These are phyloP conservation scores for Besnoitia besnoiti DNA, from an alignment of 169 alveolate species.

Conservation along the genomic window DNA sequence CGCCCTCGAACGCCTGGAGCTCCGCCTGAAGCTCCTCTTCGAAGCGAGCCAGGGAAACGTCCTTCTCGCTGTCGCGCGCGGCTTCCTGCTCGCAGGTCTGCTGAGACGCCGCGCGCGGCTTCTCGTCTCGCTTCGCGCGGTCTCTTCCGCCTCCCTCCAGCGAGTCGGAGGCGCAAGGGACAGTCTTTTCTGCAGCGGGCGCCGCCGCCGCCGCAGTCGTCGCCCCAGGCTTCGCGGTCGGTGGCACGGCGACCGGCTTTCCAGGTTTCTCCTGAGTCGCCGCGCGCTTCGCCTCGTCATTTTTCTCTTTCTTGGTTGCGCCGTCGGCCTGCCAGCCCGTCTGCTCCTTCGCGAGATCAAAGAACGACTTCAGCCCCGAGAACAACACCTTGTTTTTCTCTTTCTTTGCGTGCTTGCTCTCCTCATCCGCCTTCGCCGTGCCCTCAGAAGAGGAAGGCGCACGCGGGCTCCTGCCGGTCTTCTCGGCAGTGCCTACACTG, in stretches of 20 bases:
- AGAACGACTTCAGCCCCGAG: neutral
- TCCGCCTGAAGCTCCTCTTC: constrained; percentile 31
- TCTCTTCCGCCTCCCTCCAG: too few species aligned
- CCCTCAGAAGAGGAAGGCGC: neutral
- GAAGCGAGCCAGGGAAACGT: neutral
- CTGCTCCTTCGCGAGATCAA: neutral
- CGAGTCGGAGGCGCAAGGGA: too few species aligned
- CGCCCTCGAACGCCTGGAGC: constrained; percentile 1
- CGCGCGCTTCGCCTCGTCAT: too few species aligned
- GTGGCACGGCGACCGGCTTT: too few species aligned
- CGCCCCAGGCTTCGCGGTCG: too few species aligned
- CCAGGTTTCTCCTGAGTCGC: too few species aligned
- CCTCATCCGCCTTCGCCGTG: neutral
- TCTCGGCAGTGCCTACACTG: neutral
- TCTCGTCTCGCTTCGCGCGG: too few species aligned
- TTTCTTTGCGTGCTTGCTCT: neutral
- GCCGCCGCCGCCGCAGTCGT: too few species aligned
- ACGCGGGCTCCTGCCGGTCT: neutral
- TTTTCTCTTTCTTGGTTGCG: neutral
- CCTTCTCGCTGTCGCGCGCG: neutral
- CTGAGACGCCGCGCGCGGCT: too few species aligned
- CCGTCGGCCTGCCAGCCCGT: neutral
- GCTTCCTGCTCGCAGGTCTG: too few species aligned
- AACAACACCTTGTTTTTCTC: neutral
- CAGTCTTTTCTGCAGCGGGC: too few species aligned